Conservation (phyloP, 345 rosid species). For the Euphorbia peplus region DNA sequence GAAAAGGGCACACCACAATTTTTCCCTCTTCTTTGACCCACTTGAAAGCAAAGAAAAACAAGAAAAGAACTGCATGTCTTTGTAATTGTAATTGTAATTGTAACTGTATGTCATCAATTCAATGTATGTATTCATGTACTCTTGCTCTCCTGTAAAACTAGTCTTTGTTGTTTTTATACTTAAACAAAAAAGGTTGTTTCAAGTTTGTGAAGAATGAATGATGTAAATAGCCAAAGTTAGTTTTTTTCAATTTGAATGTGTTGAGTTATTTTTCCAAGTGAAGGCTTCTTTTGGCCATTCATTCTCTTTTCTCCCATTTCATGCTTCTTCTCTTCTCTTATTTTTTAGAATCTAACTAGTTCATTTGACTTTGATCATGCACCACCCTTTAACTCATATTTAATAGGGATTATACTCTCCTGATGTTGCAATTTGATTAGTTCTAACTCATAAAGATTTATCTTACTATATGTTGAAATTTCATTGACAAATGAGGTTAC, state of each 20-base stretch:
- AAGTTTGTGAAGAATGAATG: conserved; percentile 32
- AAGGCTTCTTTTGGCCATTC: conserved; percentile 19
- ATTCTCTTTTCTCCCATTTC: conserved; percentile 12
- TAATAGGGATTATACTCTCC: too few species aligned
- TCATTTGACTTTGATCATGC: too few species aligned
- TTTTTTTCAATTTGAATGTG: conserved; percentile 10
- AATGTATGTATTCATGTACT: conserved; percentile 40
- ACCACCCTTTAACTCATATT: too few species aligned
- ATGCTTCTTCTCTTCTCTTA: not conserved
- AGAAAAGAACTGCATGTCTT: conserved; percentile 1
- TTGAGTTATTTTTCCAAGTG: too few species aligned
- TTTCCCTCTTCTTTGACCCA: conserved; percentile 30
- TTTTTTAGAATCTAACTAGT: too few species aligned
- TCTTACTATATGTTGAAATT: too few species aligned
- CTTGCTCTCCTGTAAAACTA: conserved; percentile 18
- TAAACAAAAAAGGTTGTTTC: conserved; percentile 28
- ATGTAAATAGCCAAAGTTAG: conserved; percentile 39
- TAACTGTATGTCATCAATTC: conserved; percentile 20
- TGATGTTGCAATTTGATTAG: too few species aligned
- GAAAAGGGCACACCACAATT: conserved; percentile 19
- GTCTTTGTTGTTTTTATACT: conserved; percentile 39
- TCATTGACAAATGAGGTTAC: too few species aligned
- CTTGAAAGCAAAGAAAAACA: conserved; percentile 16
- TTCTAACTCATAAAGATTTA: too few species aligned
- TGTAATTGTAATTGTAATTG: too few species aligned